Base-by-base conservation (phyloP, 2,329 filamentous ascomycete genomes). In the Verticillium dahliae region DNA sequence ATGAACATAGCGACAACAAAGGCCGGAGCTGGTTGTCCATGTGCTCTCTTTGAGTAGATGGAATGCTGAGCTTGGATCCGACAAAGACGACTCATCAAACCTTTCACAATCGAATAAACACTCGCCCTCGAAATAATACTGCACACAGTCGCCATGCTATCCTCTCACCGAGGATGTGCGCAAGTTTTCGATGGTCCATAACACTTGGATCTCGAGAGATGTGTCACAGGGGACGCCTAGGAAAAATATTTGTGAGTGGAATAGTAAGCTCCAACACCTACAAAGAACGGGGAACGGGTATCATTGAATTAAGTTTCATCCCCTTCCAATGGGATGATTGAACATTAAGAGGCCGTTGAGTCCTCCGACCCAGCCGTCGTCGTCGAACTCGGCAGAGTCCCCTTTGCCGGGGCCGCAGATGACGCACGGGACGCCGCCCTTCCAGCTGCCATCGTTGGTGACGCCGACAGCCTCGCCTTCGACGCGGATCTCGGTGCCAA, bases 291-390 rank as follows among this genome's bases (percentile, higher is more conserved):
- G 56, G n/a, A 35, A 34, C 38, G 56, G 56, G 60, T 60, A 62
- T 64, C 63, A 45, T 57, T 22, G 15, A 27, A 60, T 60, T 37
- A 57, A 61, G 57, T 56, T 62, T 45, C 63, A 58, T 15, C 64
- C 63, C 54, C 64, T 59, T 1, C 95, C 95, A 80, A 98, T 98
- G 0, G 94, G 93, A 76, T 97, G 91, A 74, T 99, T 99, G 73
- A 98, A 99, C 78, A 99, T 99, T 68, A 99, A 77, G 70, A 98
- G 73, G 10, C 92, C 91, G 71, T 97, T 99, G 71, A 99, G 76
- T 0, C 95, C 94, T 1, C 94, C 94, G 2, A 99, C 94, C 95
- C 95, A 99, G 18, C 94, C 92, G 74, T 98, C 94, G 69, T 97
- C 92, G 56, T 88, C 84, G 65, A 62, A 66, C 3, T 88, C 84